These are phyloP conservation scores for Candida dajiaensis DNA, from an alignment of 805 yeast species.

Conservation along the genomic window DNA sequence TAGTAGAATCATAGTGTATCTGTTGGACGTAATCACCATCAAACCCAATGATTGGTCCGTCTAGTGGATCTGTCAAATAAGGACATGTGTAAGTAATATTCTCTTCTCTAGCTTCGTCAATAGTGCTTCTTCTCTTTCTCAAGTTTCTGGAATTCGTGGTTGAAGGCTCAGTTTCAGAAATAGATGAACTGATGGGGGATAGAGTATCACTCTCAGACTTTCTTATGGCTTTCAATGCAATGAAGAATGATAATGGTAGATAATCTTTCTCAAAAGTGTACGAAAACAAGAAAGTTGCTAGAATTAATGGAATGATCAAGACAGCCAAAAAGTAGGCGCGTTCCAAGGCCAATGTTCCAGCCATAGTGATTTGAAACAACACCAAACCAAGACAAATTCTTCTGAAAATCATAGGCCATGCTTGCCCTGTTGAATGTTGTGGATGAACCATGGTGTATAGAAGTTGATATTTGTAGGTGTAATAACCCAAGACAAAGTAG, in stretches of 20 bases:
- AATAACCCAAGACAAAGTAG: constrained; percentile 80
- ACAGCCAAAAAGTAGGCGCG: constrained; percentile 76
- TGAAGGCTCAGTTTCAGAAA: not conserved
- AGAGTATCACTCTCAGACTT: constrained; percentile 30
- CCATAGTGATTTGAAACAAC: constrained; percentile 87
- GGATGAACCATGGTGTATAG: constrained; percentile 90
- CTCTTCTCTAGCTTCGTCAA: constrained; percentile 74
- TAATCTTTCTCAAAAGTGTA: constrained; percentile 82
- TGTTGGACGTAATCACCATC: constrained; percentile 45
- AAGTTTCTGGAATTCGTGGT: not conserved
- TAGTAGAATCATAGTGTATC: constrained; percentile 18
- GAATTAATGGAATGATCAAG: constrained; percentile 69
- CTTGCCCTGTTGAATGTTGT: constrained; percentile 94
- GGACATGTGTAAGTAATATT: constrained; percentile 77
- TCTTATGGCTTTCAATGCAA: constrained; percentile 79
- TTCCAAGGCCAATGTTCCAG: constrained; percentile 76
- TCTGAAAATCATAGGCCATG: constrained; percentile 88
- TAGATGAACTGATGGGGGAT: not conserved
- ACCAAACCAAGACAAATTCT: constrained; percentile 76
- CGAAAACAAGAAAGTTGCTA: constrained; percentile 55
- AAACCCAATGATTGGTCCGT: constrained; percentile 79
- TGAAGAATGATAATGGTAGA: constrained; percentile 74
- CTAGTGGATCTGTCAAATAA: constrained; percentile 57
- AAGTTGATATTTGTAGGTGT: constrained; percentile 86
- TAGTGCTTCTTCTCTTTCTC: constrained; percentile 37